These are phyloP conservation scores for Alloteropsis angusta DNA, from an alignment of 202 grass and related monocot genomes.

Conservation along the genomic window DNA sequence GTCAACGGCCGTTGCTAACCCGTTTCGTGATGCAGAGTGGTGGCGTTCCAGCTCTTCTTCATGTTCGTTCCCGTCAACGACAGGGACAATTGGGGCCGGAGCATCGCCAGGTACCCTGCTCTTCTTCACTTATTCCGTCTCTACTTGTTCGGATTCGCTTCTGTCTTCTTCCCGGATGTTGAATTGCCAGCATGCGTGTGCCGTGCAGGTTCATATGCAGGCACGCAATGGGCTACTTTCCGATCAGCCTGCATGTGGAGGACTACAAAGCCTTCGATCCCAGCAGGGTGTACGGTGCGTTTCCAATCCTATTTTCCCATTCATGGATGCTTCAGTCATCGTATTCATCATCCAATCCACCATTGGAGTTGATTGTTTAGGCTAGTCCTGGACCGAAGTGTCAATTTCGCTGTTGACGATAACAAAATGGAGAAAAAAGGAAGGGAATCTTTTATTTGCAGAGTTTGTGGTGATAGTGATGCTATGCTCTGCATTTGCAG, in stretches of 20 bases:
- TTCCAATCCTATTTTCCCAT: conserved; percentile 5
- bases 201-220: conserved; percentile 66
- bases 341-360: not conserved
- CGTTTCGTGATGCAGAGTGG: conserved; percentile 39
- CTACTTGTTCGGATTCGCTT: not conserved
- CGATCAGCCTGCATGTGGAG: conserved; percentile 74
- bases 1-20: not conserved
- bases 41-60: conserved; percentile 69
- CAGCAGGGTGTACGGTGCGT: conserved; percentile 56
- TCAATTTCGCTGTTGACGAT: not conserved
- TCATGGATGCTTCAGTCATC: not conserved
- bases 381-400: not conserved
- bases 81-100: conserved; percentile 48
- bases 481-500: conserved; percentile 25
- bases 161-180: not conserved
- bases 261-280: conserved; percentile 63
- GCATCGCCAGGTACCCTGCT: conserved; percentile 37
- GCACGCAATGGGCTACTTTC: conserved; percentile 78
- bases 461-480: not conserved
- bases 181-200: not conserved
- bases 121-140: not conserved
- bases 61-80: conserved; percentile 64
- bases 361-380: not conserved
- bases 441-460: not conserved
- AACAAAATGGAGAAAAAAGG: not conserved